Base-by-base conservation (phyloP, 2,329 filamentous ascomycete genomes). In the Hypoxylon sp. region DNA sequence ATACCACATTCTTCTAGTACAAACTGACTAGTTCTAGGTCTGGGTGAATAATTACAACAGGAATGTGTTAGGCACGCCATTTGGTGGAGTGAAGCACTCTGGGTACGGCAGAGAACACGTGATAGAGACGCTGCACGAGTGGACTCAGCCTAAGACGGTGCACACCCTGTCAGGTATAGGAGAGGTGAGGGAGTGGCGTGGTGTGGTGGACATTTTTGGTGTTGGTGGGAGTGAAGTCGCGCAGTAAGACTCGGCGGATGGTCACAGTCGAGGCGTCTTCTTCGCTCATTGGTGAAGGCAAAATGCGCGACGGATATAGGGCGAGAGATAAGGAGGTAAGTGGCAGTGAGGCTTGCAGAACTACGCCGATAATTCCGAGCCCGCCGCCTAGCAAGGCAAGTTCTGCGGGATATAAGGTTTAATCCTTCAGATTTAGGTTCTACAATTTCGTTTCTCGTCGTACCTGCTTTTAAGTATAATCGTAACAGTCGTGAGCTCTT, bases 41-140 rank as follows among this genome's bases (percentile, higher is more conserved):
- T 84, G 82, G 82, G 80, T 84, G 73, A 84, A 84, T 73, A 81
- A 79, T 75, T 80, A 79, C 75, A 79, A 81, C 63, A 42, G 67
- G 6, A 62, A 69, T 27, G 69, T 69, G 29, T 21, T 67, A 10
- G 69, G 68, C 11, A 72, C 69, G 13, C 71, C 71, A 21, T 72
- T 73, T 56, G 71, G 71, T 39, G 71, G 69, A 27, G 64, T 73
- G 17, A 73, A 73, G 62, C 58, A 69, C 7, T 71, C 69, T 15
- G 71, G 69, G n/a, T 71, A 71, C 46, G 70, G 71, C 3, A 66
- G 69, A 58, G 66, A 73, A 32, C 68, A 67, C 55, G 59, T 52
- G 39, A 61, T 67, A 29, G 67, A 69, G 51, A 69, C 70, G 27
- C 56, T 68, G 10, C 60, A 60, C 35, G 62, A 65, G 35, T 65